A percentile compares a stretch with the other conserved stretches of the same genome.
Conservation (phyloP, 2,329 filamentous ascomycete genomes). For the Hortaea werneckii region DNA sequence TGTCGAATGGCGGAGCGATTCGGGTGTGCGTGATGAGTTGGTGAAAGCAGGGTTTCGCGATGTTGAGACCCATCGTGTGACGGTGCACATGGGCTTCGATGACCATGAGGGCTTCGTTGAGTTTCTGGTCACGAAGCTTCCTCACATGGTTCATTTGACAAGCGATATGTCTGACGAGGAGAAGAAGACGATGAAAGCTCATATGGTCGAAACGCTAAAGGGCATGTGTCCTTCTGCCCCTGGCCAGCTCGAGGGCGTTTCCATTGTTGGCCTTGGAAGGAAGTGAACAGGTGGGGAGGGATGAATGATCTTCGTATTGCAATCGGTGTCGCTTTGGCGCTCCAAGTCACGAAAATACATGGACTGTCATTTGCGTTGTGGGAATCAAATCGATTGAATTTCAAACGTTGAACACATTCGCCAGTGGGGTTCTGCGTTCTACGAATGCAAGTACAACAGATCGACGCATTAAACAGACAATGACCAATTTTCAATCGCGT, state of each 20-base stretch:
- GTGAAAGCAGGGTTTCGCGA: conserved; percentile 21
- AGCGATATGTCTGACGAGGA: conserved; percentile 17
- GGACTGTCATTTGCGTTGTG: too few relatives aligned
- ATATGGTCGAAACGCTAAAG: conserved; percentile 13
- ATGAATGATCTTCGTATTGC: too few relatives aligned
- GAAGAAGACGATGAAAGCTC: conserved; percentile 5
- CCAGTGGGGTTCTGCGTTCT: too few relatives aligned
- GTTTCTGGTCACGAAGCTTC: conserved; percentile 14
- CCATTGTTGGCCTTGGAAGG: conserved; percentile 18
- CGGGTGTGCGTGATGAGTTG: conserved; percentile 14
- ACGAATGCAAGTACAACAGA: too few relatives aligned
- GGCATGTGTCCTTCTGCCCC: conserved; percentile 14
- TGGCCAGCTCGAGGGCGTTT: conserved; percentile 15
- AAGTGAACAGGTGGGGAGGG: conserved; percentile 9
- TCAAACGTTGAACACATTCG: too few relatives aligned
- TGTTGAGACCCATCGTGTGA: conserved; percentile 13
- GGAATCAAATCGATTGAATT: too few relatives aligned
- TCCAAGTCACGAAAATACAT: too few relatives aligned
- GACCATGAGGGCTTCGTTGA: conserved; percentile 11
- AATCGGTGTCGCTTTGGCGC: too few relatives aligned
- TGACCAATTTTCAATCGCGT: too few relatives aligned
- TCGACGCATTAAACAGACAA: too few relatives aligned
- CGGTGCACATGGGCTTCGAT: conserved; percentile 17
- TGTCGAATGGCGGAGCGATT: conserved; percentile 13
- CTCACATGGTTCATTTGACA: conserved; percentile 14